Evolutionary conservation across 2,329 filamentous ascomycete species (phyloP), one percentile per base, ranked within the genome.

Genomic region (Botryotinia convoluta): DNA sequence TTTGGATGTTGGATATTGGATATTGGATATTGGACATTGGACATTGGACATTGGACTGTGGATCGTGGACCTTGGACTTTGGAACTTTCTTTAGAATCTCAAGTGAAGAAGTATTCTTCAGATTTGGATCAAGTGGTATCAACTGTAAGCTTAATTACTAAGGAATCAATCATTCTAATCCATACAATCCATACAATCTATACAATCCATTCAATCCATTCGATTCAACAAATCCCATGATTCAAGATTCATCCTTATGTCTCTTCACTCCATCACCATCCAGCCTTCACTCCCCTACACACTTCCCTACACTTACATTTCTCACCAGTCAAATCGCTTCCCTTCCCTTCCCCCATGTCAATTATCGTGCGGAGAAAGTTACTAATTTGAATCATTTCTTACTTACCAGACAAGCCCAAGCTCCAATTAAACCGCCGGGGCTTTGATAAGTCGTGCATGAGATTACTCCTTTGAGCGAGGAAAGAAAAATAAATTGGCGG

Each of bases 311-410:
- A n/a, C 60, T 62, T 37, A 1, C 29, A 20, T 35, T 22, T 26
- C n/a, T 64, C 39, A 35, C 62, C 62, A 32, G 32, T 68, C 32
- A 54, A 62, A 44, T 32, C 42, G 29, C 22, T 22, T 44, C 18
- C n/a, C 39, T 20, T 35, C 44, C 29, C 42, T 44, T 44, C 18
- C 44, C 22, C 32, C 51, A 45, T 70, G 45, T 32, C 65, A 8
- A 44, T 69, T 69, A 18, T 54, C 48, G 48, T 45, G 69, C 69
- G 48, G 69, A 61, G 54, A 45, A 32, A 32, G 42, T 71, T 22
- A 45, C 64, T 57, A 29, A 22, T 57, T 68, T 37, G 42, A 57
- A 44, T 37, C 35, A 29, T 35, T 35, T 60, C 62, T 45, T 35
- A 71, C 69, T 16, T 7, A 37, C 20, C 62, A 35, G n/a, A 20